A percentile compares a stretch with the other conserved stretches of the same genome.
Conservation (phyloP, 1,139 yeast genomes). For the Diutina pseudorugosa region DNA sequence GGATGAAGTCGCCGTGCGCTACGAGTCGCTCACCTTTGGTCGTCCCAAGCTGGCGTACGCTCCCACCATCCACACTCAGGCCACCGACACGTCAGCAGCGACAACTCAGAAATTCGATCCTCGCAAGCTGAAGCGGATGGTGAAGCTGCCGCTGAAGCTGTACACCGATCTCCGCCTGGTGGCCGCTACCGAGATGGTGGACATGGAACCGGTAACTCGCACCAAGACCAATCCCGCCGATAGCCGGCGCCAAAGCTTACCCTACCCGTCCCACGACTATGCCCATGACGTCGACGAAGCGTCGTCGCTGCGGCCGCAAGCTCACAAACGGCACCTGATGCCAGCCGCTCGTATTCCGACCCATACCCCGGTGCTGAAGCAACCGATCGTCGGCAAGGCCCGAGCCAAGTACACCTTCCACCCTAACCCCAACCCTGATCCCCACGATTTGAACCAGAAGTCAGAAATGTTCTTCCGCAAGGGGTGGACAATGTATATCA, state of each 20-base stretch:
- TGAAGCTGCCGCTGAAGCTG: constrained; percentile 21
- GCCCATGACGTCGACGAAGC: not conserved
- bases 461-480: constrained; percentile 68
- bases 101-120: not conserved
- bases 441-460: constrained; percentile 34
- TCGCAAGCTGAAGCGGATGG: constrained; percentile 10
- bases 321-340: constrained; percentile 3
- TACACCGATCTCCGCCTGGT: constrained; percentile 17
- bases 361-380: constrained; percentile 28
- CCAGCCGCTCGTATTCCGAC: constrained; percentile 8
- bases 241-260: not conserved
- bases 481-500: constrained; percentile 59
- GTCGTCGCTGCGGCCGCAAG: not conserved
- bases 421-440: constrained; percentile 19
- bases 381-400: constrained; percentile 46
- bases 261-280: not conserved
- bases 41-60: constrained; percentile 1
- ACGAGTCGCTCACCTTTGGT: constrained; percentile 10
- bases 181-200: not conserved
- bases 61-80: not conserved
- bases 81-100: not conserved
- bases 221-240: not conserved
- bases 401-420: constrained; percentile 61
- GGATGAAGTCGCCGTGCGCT: constrained; percentile 26
- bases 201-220: not conserved